A percentile compares a stretch with the other conserved stretches of the same genome.
Conservation (phyloP, 2,329 filamentous ascomycete species). For the Neoarthrinium moseri region DNA sequence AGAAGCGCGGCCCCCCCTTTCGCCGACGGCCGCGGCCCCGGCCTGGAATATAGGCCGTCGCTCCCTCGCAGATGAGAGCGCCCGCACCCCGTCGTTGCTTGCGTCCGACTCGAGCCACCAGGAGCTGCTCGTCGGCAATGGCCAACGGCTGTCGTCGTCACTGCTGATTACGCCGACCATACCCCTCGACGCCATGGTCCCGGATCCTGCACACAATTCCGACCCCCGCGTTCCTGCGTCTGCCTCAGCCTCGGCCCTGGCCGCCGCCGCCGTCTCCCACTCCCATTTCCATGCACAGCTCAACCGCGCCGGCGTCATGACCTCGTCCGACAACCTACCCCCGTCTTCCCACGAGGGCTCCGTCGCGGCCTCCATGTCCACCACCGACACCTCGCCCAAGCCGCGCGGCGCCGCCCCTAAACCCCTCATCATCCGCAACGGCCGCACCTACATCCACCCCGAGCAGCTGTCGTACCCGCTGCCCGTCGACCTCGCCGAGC, state of each 20-base stretch:
- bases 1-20: no score
- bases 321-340: constrained; percentile 42
- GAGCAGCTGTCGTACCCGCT: constrained; percentile 74
- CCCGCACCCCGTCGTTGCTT: no score
- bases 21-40: no score
- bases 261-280: constrained; percentile 29
- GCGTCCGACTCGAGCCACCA: no score
- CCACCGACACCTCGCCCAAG: constrained; percentile 22
- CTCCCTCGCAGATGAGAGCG: no score
- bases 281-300: no score
- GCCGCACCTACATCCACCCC: constrained; percentile 80
- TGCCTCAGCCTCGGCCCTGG: constrained; percentile 6
- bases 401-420: constrained; percentile 25
- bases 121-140: no score
- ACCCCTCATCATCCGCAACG: constrained; percentile 72
- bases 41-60: no score
- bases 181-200: constrained; percentile 22
- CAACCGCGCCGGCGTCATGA: constrained; percentile 44
- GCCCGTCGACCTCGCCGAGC: constrained; percentile 81
- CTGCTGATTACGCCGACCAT: no score
- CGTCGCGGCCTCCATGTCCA: constrained; percentile 25
- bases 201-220: constrained; percentile 11
- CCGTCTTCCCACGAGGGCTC: constrained; percentile 40
- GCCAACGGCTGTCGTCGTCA: no score
- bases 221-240: not conserved